These are phyloP conservation scores for Salix dunnii DNA, from an alignment of 345 rosid genomes.

Conservation along the genomic window DNA sequence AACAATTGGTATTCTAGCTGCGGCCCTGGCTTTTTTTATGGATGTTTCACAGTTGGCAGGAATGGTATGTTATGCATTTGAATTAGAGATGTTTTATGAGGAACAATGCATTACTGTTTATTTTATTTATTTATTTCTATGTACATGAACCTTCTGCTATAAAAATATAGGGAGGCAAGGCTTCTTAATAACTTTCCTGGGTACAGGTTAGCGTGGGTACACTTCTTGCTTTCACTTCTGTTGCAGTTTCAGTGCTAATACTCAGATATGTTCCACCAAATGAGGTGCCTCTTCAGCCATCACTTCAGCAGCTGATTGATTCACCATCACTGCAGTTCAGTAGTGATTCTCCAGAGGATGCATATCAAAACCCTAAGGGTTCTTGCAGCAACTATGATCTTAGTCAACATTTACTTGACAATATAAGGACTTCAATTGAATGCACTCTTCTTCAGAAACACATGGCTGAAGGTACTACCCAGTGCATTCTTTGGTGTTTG, in stretches of 20 bases:
- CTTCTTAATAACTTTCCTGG: conserved; percentile 3
- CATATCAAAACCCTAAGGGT: conserved; percentile 6
- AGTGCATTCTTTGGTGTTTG: not conserved
- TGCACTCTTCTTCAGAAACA: conserved; percentile 35
- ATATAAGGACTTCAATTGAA: conserved; percentile 28
- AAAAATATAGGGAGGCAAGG: not conserved
- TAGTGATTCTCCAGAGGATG: conserved; percentile 10
- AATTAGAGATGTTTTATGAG: not conserved
- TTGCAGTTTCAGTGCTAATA: conserved; percentile 56
- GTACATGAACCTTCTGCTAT: not conserved
- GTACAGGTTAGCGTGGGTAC: conserved; percentile 72
- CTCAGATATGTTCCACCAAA: conserved; percentile 67
- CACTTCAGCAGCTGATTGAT: conserved; percentile 32
- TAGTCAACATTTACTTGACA: conserved; percentile 20
- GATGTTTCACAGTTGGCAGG: conserved; percentile 66
- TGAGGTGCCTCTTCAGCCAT: conserved; percentile 44
- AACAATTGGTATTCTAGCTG: conserved; percentile 59
- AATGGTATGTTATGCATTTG: conserved; percentile 43
- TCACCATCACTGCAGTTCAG: conserved; percentile 8
- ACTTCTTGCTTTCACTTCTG: conserved; percentile 66
- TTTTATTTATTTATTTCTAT: not conserved
- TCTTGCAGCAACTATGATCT: conserved; percentile 21
- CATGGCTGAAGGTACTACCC: conserved; percentile 37
- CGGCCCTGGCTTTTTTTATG: conserved; percentile 56
- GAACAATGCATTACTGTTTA: not conserved